phyloP scores from a whole-genome alignment of 2,329 filamentous ascomycete species.

The Trichoderma pleuroti region DNA sequence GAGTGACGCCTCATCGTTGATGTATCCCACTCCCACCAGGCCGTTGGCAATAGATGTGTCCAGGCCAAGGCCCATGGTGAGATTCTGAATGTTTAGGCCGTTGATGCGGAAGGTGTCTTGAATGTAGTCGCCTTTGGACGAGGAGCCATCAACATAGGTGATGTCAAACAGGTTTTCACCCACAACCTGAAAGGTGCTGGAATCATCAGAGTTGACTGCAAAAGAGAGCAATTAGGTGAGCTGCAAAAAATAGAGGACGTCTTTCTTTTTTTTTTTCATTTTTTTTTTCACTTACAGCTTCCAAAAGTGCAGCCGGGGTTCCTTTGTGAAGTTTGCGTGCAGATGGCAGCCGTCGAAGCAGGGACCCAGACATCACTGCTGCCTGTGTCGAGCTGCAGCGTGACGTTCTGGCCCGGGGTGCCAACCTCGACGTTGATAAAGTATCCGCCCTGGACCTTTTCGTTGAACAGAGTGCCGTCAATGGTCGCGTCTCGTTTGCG shows the following conservation, averaged over 20 bases:
- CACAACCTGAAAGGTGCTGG: constrained; percentile 45
- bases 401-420: constrained; percentile 54
- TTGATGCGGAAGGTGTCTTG: constrained; percentile 55
- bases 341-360: constrained; percentile 37
- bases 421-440: constrained; percentile 56
- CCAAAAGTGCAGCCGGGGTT: constrained; percentile 41
- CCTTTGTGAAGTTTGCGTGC: constrained; percentile 28
- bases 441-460: constrained; percentile 46
- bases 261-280: no score
- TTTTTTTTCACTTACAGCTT: no score
- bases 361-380: constrained; percentile 64
- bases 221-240: neutral
- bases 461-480: constrained; percentile 44
- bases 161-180: constrained; percentile 51
- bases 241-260: no score
- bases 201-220: constrained; percentile 46
- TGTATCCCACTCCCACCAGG: constrained; percentile 59
- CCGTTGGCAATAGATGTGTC: constrained; percentile 55
- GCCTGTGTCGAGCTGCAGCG: constrained; percentile 61
- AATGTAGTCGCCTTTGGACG: constrained; percentile 56
- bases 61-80: constrained; percentile 57
- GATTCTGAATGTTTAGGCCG: constrained; percentile 46
- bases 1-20: constrained; percentile 47
- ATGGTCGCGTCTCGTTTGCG: constrained; percentile 40
- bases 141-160: constrained; percentile 58